Evolutionary conservation across 2,329 filamentous ascomycete species (phyloP).

Genomic region (Hypomyces rosellus): DNA sequence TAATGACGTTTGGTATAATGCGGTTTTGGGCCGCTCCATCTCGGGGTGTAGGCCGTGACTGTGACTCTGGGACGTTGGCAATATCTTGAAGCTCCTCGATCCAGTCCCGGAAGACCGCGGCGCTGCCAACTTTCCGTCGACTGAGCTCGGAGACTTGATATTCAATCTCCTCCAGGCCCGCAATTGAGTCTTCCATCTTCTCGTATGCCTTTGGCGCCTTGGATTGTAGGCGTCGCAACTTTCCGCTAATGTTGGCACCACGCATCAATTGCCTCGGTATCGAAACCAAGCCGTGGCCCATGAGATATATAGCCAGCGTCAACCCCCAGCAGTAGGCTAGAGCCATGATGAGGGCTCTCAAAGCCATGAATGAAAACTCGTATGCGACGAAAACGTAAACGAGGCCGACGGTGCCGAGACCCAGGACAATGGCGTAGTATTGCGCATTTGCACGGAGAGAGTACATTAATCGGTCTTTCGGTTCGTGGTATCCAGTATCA

Average conservation of each 20-base stretch:
- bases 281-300: slow-evolving; percentile 93
- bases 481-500: slow-evolving; percentile 87
- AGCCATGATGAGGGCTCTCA: slow-evolving; percentile 87
- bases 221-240: slow-evolving; percentile 67
- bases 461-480: slow-evolving; percentile 73
- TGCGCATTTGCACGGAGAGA: slow-evolving; percentile 81
- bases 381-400: slow-evolving; percentile 79
- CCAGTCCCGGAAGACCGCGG: slow-evolving; percentile 78
- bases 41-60: slow-evolving; percentile 36
- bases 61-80: slow-evolving; percentile 60
- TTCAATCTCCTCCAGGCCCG: slow-evolving; percentile 75
- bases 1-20: slow-evolving; percentile 73
- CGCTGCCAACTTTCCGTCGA: slow-evolving; percentile 72
- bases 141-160: slow-evolving; percentile 72
- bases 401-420: slow-evolving; percentile 62
- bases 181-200: slow-evolving; percentile 75
- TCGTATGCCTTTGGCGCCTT: slow-evolving; percentile 80
- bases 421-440: slow-evolving; percentile 77
- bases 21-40: slow-evolving; percentile 38
- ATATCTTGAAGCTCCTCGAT: slow-evolving; percentile 88
- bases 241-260: slow-evolving; percentile 68
- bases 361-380: slow-evolving; percentile 61
- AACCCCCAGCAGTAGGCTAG: slow-evolving; percentile 92
- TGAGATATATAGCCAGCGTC: slow-evolving; percentile 86
- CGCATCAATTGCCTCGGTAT: slow-evolving; percentile 77